These are phyloP conservation scores for Stellera chamaejasme DNA, from an alignment of 345 rosid species.

Conservation along the genomic window DNA sequence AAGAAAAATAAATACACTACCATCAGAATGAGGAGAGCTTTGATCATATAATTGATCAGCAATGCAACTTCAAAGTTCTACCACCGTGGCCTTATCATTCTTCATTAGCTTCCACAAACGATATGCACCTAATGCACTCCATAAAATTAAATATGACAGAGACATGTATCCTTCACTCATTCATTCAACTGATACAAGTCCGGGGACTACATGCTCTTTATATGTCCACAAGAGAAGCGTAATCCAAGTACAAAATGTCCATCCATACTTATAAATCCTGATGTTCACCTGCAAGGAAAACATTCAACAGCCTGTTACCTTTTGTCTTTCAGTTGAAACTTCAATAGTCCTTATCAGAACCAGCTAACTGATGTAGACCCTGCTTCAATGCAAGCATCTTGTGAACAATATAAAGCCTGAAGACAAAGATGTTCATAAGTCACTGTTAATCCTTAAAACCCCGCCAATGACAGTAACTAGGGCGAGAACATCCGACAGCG, in stretches of 20 bases:
- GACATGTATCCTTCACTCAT: constrained; percentile 4
- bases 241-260: no score
- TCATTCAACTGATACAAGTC: background rate
- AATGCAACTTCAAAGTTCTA: no score
- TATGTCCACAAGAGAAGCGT: no score
- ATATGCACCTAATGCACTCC: background rate
- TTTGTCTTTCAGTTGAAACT: background rate
- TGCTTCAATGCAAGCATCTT: constrained; percentile 2
- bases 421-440: background rate
- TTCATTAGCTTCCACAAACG: constrained; percentile 4
- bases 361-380: constrained; percentile 22
- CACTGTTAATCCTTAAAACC: constrained; percentile 13
- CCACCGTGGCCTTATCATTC: no score
- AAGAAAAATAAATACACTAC: no score
- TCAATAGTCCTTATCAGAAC: constrained; percentile 1
- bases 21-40: no score
- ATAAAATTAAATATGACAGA: background rate
- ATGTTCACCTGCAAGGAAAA: background rate
- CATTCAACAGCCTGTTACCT: background rate
- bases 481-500: constrained; percentile 12
- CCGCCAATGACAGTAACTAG: constrained; percentile 13
- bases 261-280: background rate
- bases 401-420: background rate
- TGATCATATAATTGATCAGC: no score
- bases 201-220: background rate